Conservation (phyloP, 1,284 basidiomycete genomes). For the Chalciporus sp. region DNA sequence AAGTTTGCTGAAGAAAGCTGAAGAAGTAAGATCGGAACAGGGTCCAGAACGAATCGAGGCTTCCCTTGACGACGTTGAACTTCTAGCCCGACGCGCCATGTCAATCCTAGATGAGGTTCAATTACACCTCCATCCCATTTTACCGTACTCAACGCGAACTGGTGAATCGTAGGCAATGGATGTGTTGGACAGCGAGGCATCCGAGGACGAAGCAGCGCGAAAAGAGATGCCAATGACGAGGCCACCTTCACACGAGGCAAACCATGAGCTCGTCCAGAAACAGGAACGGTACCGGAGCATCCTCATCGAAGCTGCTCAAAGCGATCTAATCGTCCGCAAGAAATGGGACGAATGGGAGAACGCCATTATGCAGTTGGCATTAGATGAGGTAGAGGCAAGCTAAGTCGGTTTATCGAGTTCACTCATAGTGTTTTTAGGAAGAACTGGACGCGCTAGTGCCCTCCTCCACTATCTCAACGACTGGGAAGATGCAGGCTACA, state of each 20-base stretch:
- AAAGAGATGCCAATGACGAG: conserved; percentile 52
- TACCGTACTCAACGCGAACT: neutral
- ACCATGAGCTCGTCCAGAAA: conserved; percentile 70
- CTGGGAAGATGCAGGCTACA: conserved; percentile 38
- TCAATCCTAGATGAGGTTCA: conserved; percentile 75
- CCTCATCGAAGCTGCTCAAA: conserved; percentile 72
- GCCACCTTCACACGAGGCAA: conserved; percentile 78
- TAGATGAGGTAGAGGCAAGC: conserved; percentile 60
- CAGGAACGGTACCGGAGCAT: conserved; percentile 72
- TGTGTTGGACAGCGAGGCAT: conserved; percentile 86
- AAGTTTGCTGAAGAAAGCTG: conserved; percentile 83
- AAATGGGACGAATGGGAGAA: conserved; percentile 90
- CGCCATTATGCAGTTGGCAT: conserved; percentile 70
- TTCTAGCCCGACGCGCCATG: conserved; percentile 65
- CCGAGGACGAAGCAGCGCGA: conserved; percentile 78
- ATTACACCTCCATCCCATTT: neutral
- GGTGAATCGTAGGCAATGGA: conserved; percentile 69
- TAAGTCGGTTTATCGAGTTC: neutral
- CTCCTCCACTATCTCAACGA: conserved; percentile 53
- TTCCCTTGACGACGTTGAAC: conserved; percentile 74
- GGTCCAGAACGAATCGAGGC: conserved; percentile 75
- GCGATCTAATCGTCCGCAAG: conserved; percentile 73
- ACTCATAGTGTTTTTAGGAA: conserved; percentile 46
- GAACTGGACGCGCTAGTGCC: conserved; percentile 70
- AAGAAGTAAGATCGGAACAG: conserved; percentile 81